phyloP scores from a whole-genome alignment of 176 grass and related monocot genomes.

The Pontederia paniculata region DNA sequence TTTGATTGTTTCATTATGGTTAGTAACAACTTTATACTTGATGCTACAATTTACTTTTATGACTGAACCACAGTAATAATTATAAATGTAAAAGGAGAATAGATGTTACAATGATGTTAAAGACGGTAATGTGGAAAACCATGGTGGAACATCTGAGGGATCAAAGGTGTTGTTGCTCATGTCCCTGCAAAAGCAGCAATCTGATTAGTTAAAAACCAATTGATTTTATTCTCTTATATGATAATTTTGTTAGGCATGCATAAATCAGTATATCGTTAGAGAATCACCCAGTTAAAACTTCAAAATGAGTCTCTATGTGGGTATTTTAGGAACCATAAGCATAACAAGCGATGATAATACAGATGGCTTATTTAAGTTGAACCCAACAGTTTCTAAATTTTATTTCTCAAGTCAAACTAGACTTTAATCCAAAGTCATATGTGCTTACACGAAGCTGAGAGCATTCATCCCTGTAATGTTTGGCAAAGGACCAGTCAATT shows the following conservation, averaged over 20 bases:
- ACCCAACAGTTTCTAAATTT: too few relatives aligned
- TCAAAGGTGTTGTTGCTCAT: conserved; percentile 19
- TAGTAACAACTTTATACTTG: background rate
- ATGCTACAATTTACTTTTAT: background rate
- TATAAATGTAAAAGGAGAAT: background rate
- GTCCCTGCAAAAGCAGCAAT: conserved; percentile 4
- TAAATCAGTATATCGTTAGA: background rate
- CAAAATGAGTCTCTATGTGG: too few relatives aligned
- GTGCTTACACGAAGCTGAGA: conserved; percentile 75
- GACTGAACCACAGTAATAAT: background rate
- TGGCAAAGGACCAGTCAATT: conserved; percentile 55
- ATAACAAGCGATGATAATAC: too few relatives aligned
- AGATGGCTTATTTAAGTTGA: too few relatives aligned
- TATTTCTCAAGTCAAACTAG: too few relatives aligned
- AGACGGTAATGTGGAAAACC: conserved; percentile 7
- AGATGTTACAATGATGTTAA: conserved; percentile 13
- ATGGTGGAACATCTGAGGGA: conserved; percentile 11
- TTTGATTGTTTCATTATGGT: background rate
- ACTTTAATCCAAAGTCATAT: background rate
- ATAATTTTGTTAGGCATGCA: background rate
- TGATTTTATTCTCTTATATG: background rate
- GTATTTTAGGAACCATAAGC: too few relatives aligned
- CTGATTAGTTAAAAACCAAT: background rate
- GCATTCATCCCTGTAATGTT: conserved; percentile 51
- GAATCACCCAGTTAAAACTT: background rate